Percentiles rank a stretch among this genome's conserved stretches.
Evolutionary conservation across 1,284 basidiomycete genomes (phyloP).

Genomic region (Cryptococcus jaspeensis): DNA sequence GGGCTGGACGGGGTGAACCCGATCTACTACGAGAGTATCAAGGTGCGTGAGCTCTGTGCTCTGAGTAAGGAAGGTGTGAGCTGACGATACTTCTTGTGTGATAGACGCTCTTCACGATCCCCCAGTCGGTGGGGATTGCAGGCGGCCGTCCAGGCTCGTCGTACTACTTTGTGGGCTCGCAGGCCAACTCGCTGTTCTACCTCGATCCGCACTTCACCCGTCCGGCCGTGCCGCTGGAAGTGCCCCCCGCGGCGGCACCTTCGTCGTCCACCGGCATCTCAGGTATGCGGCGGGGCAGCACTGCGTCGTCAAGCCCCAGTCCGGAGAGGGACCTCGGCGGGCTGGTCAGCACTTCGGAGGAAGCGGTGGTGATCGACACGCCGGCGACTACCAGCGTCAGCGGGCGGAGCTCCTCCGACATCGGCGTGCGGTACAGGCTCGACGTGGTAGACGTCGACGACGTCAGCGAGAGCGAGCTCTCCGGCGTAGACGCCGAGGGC

Average conservation of each 20-base stretch:
- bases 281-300: no score
- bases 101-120: conserved; percentile 86
- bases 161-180: conserved; percentile 94
- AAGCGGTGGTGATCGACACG: conserved; percentile 17
- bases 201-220: conserved; percentile 93
- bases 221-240: conserved; percentile 71
- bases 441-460: conserved; percentile 40
- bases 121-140: conserved; percentile 93
- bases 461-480: conserved; percentile 17
- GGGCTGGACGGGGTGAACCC: conserved; percentile 93
- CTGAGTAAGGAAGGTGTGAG: not conserved
- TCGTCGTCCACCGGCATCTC: not conserved
- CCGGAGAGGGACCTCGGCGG: not conserved
- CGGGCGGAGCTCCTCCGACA: not conserved
- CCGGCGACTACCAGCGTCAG: not conserved
- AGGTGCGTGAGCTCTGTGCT: conserved; percentile 58
- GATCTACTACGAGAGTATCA: conserved; percentile 89
- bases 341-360: conserved; percentile 8
- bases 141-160: conserved; percentile 93
- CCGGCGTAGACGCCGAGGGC: not conserved
- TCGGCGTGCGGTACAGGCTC: conserved; percentile 14
- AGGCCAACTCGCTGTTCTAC: conserved; percentile 87
- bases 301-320: no score
- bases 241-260: conserved; percentile 53
- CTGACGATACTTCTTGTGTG: not conserved